Base-by-base conservation (phyloP, 768 basidiomycete genomes). In the Imleria badia region DNA sequence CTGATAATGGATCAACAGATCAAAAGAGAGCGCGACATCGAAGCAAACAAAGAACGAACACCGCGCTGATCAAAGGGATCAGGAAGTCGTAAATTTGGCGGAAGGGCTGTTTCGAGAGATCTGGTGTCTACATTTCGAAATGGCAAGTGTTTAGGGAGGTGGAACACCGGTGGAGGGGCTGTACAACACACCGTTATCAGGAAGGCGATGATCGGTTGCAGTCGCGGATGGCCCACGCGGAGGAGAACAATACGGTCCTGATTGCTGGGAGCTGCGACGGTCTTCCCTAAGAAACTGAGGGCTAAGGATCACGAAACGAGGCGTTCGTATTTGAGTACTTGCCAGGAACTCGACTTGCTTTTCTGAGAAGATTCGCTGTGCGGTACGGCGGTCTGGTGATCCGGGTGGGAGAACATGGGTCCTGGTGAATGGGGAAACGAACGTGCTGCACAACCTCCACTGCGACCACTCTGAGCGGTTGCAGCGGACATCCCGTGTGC, bases 1-100 rank as follows among this genome's bases (percentile, higher is more conserved):
- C 73, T 77, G 68, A 70, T 72, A 70, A 67, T 60, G 59, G 62
- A 72, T 72, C 70, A 72, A 70, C 58, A 68, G 63, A 74, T 71
- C 69, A 73, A 67, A 72, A 66, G 68, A 71, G 68, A 67, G 67
- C 66, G 67, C 65, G 60, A 62, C 60, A 64, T 58, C 62, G 56
- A 64, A 65, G 61, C 55, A 65, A 68, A 68, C 62, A 61, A 66
- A 66, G 61, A 65, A 72, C 72, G 61, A 63, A 75, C 75, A 56
- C 62, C 63, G 69, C 65, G 60, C 58, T 73, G 70, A 66, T 72
- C 71, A 62, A 60, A 65, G 63, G 62, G 61, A 65, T 60, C 67
- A 61, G 62, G 60, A 59, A 65, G 67, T 56, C 68, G 58, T 60
- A 67, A 63, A 70, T 70, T 70, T 67, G 66, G 66, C 51, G 66